Base-by-base conservation (phyloP, 2,329 filamentous ascomycete species). In the Juglanconis sp. region DNA sequence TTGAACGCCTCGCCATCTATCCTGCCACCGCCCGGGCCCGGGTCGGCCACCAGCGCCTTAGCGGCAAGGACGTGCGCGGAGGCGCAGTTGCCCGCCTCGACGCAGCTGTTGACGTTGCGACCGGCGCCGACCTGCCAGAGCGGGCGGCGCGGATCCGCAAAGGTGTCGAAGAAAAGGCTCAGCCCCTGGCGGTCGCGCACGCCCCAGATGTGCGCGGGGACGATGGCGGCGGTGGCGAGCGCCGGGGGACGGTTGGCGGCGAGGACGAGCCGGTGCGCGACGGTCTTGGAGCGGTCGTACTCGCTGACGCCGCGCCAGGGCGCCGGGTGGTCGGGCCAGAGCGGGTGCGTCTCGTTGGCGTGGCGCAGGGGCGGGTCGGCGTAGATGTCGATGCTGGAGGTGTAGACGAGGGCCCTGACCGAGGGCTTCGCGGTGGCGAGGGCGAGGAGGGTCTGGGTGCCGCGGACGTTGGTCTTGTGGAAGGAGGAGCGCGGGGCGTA, bases 1-100 rank as follows among this genome's bases (percentile, higher is more conserved):
- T 74, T 74, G 64, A 75, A 76, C 0, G 67, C 70, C 60, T 76
- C 68, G 6, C 74, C 73, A 0, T 67, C 70, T 0, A 74, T 68
- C 10, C 59, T 64, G 1, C 61, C 63, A 0, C 13, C 10, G 5
- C 65, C 64, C 0, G 58, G 56, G 0, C 36, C 44, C 2, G 24
- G 24, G 24, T 58, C 64, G 6, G 66, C 67, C 5, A 68, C 34
- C 10, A 73, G 57, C 0, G 68, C 69, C 51, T 70, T 71, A 3
- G 70, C 70, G 1, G 66, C 70, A 1, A 73, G 64, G 2, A 68
- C 6, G 46, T 73, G 71, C 0, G 65, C 69, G 3, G 42, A 57
- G 0, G 68, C 69, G 2, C 60, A 62, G 57, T 73, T 73, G 0
- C 67, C 66, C 0, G 60, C 69, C 1, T 70, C 72, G 0, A 68